Base-by-base conservation (phyloP, 2,329 filamentous ascomycete species). In the Neurospora crassa region DNA sequence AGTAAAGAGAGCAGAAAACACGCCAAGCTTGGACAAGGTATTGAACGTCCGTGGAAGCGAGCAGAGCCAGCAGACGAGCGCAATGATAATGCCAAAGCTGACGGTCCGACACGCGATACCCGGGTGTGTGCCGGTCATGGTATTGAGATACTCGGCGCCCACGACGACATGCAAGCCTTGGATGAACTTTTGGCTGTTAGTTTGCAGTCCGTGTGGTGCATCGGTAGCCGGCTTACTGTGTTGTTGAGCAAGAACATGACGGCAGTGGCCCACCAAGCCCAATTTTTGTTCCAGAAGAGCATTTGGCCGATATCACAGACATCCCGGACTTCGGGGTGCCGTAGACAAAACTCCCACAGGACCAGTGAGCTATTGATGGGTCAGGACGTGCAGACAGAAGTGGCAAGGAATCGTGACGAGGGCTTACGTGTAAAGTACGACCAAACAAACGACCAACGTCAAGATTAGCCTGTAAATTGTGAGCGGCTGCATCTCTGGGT, bases 241-340 rank as follows among this genome's bases (percentile, higher is more conserved):
- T 97, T 97, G 86, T 97, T 97, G 74, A 97, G 81, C 67, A 97
- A 83, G 80, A 97, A 97, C 92, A 97, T 97, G 79, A 93, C 82
- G 1, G 93, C 94, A 0, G 88, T 90, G 40, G 83, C 84, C 79
- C 86, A 90, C 88, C 88, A 90, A 3, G 87, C 88, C 88, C 91
- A 92, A 72, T 87, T 89, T 80, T 92, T 90, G 74, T 91, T 90
- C 90, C 91, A 96, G 82, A 97, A 97, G 29, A 97, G 88, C 87
- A 94, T 94, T 80, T 97, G 93, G n/a, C 94, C 94, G 78, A 97
- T 92, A 79, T 97, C 94, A 79, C 94, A 97, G 16, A 97, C 92
- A 82, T 97, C 94, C 76, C 93, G 90, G 72, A 97, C 90, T 79
- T 97, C 93, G 0, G 94, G 94, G 78, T 97, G 93, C 68, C 93